A percentile compares a stretch with the other conserved stretches of the same genome.
These are phyloP conservation scores for Verticillium longisporum DNA, from an alignment of 2,329 filamentous ascomycete species.

Conservation along the genomic window DNA sequence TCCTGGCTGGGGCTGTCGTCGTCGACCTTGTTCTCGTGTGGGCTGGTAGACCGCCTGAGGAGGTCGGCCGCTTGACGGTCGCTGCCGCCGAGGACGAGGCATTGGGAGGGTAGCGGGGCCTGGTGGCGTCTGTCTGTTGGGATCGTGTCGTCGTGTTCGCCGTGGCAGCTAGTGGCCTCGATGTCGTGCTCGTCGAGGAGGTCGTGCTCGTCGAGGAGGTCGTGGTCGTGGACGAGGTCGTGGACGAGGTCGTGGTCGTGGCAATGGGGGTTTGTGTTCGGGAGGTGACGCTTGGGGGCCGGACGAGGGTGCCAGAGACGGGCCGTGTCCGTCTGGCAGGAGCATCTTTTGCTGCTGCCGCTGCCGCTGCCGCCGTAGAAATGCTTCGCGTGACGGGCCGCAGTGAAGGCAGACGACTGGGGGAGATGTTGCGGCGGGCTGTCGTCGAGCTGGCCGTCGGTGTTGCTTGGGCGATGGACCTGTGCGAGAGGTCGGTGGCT, in stretches of 20 bases:
- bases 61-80: constrained; percentile 15
- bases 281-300: neutral
- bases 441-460: neutral
- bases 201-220: constrained; percentile 8
- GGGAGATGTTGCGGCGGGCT: constrained; percentile 4
- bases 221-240: constrained; percentile 4
- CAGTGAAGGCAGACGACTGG: constrained; percentile 8
- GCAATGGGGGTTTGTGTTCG: constrained; percentile 6
- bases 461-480: neutral
- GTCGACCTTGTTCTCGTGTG: constrained; percentile 1
- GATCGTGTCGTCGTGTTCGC: constrained; percentile 1
- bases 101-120: constrained; percentile 4
- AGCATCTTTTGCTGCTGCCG: constrained; percentile 1
- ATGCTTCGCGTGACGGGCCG: constrained; percentile 1
- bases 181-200: constrained; percentile 5
- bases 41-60: constrained; percentile 18
- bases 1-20: constrained; percentile 8
- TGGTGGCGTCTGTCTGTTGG: neutral
- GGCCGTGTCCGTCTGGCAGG: neutral
- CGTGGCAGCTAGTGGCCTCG: too few species aligned
- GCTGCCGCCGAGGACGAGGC: constrained; percentile 6
- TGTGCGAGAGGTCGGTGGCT: constrained; percentile 9
- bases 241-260: constrained; percentile 11
- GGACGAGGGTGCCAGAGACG: neutral
- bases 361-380: constrained; percentile 8